These are phyloP conservation scores for Clonostachys rhizophaga DNA, from an alignment of 2,329 filamentous ascomycete genomes.

Conservation along the genomic window DNA sequence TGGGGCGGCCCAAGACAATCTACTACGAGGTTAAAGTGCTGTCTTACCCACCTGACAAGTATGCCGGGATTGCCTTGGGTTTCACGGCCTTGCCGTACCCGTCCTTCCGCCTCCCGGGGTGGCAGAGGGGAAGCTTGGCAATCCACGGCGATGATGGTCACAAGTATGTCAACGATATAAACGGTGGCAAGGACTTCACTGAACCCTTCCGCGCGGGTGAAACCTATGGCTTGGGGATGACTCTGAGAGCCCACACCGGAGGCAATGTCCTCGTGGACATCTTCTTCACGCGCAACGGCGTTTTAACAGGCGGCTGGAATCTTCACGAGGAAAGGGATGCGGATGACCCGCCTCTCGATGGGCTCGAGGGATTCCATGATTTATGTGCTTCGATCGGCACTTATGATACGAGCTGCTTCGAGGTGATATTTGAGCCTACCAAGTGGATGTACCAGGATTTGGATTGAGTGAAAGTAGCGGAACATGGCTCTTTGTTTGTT, in stretches of 20 bases:
- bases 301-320: conserved; percentile 58
- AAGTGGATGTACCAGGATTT: conserved; percentile 48
- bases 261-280: conserved; percentile 22
- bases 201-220: conserved; percentile 58
- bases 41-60: conserved; percentile 36
- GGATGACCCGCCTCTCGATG: conserved; percentile 56
- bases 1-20: conserved; percentile 39
- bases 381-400: conserved; percentile 67
- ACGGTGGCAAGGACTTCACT: conserved; percentile 68
- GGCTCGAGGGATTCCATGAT: conserved; percentile 68
- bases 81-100: conserved; percentile 73
- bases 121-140: conserved; percentile 70
- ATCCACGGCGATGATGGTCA: conserved; percentile 80
- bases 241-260: conserved; percentile 32
- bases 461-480: neutral
- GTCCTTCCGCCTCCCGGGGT: conserved; percentile 71
- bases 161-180: conserved; percentile 70
- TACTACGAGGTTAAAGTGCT: conserved; percentile 69
- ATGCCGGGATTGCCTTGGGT: conserved; percentile 63
- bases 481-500: neutral
- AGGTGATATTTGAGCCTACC: conserved; percentile 56
- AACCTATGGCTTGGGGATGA: conserved; percentile 69
- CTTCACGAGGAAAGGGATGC: conserved; percentile 70
- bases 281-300: conserved; percentile 69
- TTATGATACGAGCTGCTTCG: conserved; percentile 64